Evolutionary conservation across 1,284 basidiomycete genomes (phyloP).

Genomic region (Puccinia horiana): DNA sequence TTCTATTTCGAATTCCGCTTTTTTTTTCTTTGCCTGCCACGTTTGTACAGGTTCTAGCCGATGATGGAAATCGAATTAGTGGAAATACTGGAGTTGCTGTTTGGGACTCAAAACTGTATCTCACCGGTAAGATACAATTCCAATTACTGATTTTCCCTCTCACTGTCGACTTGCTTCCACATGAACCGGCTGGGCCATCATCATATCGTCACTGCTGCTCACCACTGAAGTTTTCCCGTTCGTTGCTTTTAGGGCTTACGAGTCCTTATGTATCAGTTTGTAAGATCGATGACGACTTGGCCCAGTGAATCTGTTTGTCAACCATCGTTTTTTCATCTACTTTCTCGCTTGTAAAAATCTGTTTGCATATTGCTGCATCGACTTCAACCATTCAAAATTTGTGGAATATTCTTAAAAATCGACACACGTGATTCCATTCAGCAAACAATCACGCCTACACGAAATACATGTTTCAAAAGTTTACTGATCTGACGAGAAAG

Average conservation of each 20-base stretch:
- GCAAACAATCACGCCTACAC: background rate
- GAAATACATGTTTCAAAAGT: background rate
- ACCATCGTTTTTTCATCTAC: background rate
- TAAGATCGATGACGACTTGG: conserved; percentile 25
- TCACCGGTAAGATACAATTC: conserved; percentile 20
- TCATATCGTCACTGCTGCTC: background rate
- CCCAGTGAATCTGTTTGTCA: background rate
- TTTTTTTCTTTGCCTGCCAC: background rate
- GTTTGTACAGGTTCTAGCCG: conserved; percentile 24
- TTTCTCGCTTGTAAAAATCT: conserved; percentile 4
- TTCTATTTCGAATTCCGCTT: background rate
- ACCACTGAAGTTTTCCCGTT: background rate
- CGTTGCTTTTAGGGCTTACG: background rate
- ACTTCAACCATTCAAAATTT: background rate
- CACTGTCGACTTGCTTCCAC: background rate
- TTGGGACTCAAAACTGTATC: conserved; percentile 17
- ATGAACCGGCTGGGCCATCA: background rate
- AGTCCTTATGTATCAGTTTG: conserved; percentile 36
- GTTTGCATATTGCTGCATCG: background rate
- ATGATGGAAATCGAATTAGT: conserved; percentile 40
- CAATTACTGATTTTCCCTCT: background rate
- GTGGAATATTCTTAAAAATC: background rate
- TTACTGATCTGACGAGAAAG: background rate
- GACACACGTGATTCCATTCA: background rate
- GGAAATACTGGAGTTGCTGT: conserved; percentile 35